Percentiles rank a stretch among this genome's conserved stretches.
phyloP scores from a whole-genome alignment of 495 filamentous ascomycete species.

The Coniosporium apollinis region DNA sequence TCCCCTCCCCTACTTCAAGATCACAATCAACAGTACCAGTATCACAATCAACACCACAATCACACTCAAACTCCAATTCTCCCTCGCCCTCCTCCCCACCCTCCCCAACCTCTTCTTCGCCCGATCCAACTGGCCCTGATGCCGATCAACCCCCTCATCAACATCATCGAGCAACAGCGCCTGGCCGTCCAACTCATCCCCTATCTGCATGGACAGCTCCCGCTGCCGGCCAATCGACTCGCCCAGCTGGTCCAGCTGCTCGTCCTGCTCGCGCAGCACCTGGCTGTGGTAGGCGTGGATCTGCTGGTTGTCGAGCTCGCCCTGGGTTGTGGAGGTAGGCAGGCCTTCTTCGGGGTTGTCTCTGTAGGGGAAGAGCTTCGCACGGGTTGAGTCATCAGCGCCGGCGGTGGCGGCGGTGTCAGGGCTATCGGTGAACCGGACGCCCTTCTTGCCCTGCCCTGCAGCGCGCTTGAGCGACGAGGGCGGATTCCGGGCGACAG shows the following conservation, averaged over 20 bases:
- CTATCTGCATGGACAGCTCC: conserved; percentile 88
- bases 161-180: conserved; percentile 77
- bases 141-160: conserved; percentile 65
- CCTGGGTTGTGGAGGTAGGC: conserved; percentile 34
- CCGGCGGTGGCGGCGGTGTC: conserved; percentile 12
- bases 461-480: conserved; percentile 28
- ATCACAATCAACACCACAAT: conserved; percentile 25
- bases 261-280: conserved; percentile 73
- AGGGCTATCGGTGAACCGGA: conserved; percentile 73
- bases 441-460: too few species aligned
- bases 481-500: conserved; percentile 17
- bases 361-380: conserved; percentile 50
- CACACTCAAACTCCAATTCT: conserved; percentile 24
- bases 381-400: too few species aligned
- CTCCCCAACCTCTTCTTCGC: conserved; percentile 42
- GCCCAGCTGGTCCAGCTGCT: conserved; percentile 75
- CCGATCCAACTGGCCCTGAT: conserved; percentile 53
- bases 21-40: conserved; percentile 24
- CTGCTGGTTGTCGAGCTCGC: conserved; percentile 60
- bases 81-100: conserved; percentile 20
- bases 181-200: conserved; percentile 86
- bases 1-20: conserved; percentile 19
- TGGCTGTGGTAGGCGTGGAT: conserved; percentile 70
- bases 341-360: conserved; percentile 29
- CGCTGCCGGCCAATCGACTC: conserved; percentile 80